These are phyloP conservation scores for Xanthoconium purpureum DNA, from an alignment of 768 basidiomycete species.

Conservation along the genomic window DNA sequence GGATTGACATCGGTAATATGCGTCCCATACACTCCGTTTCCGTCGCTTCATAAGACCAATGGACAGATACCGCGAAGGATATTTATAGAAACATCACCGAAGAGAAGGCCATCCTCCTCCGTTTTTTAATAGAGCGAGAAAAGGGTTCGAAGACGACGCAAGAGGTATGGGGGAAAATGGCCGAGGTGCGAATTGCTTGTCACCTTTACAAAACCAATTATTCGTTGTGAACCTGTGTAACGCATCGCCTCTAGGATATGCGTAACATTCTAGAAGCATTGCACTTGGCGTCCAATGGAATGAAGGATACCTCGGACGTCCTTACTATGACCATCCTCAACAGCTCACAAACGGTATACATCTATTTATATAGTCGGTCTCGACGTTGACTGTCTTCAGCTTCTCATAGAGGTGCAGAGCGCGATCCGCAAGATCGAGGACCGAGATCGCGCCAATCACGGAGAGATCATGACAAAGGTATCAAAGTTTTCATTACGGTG, in stretches of 20 bases:
- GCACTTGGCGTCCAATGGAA: conserved; percentile 13
- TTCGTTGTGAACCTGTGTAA: not conserved
- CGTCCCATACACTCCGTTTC: conserved; percentile 10
- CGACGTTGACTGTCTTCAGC: conserved; percentile 17
- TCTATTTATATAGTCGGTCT: not conserved
- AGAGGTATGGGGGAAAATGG: conserved; percentile 28
- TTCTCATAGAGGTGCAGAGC: conserved; percentile 21
- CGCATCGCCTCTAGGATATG: conserved; percentile 26
- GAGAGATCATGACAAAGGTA: conserved; percentile 25
- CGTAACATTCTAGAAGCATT: conserved; percentile 22
- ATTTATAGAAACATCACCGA: conserved; percentile 64
- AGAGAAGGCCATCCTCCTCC: conserved; percentile 53
- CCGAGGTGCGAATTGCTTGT: conserved; percentile 22
- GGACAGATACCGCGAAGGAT: conserved; percentile 59
- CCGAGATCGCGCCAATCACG: conserved; percentile 18
- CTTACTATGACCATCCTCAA: conserved; percentile 10
- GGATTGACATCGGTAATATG: conserved; percentile 68
- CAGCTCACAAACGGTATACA: conserved; percentile 22
- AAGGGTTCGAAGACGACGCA: conserved; percentile 29
- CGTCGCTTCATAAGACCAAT: conserved; percentile 4
- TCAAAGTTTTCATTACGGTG: not conserved
- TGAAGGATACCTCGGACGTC: conserved; percentile 24
- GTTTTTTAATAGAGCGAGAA: conserved; percentile 46
- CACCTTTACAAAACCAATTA: not conserved
- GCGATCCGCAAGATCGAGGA: conserved; percentile 21